These are phyloP conservation scores for Asterophora parasitica DNA, from an alignment of 768 basidiomycete species.

Conservation along the genomic window DNA sequence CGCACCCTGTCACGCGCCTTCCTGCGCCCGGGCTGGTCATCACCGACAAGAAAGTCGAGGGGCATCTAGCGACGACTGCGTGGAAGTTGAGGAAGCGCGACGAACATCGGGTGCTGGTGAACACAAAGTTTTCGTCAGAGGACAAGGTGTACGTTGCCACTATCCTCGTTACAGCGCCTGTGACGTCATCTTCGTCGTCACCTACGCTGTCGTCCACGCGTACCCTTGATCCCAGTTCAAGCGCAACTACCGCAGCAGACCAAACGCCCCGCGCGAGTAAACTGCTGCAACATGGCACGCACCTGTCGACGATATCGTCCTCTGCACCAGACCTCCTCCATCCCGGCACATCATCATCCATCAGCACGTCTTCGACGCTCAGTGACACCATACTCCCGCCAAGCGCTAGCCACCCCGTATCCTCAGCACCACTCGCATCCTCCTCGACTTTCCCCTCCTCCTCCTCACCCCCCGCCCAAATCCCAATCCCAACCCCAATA, in stretches of 20 bases:
- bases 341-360: background rate
- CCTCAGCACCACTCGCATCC: background rate
- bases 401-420: background rate
- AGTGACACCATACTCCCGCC: constrained; percentile 3
- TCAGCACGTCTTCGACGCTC: background rate
- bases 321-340: background rate
- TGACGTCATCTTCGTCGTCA: constrained; percentile 16
- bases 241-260: constrained; percentile 15
- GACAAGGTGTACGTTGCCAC: constrained; percentile 47
- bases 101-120: constrained; percentile 51
- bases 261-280: constrained; percentile 39
- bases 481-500: too few species aligned
- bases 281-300: constrained; percentile 28
- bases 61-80: constrained; percentile 34
- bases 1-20: constrained; percentile 62
- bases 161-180: constrained; percentile 41
- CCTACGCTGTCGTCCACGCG: constrained; percentile 3
- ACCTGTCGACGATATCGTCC: background rate
- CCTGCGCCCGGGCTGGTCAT: constrained; percentile 64
- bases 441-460: constrained; percentile 21
- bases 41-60: constrained; percentile 47
- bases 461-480: constrained; percentile 15
- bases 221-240: constrained; percentile 8
- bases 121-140: constrained; percentile 46
- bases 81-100: constrained; percentile 66